Evolutionary conservation across 331 rosid species (phyloP), one percentile per base, ranked within the genome.

Genomic region (Stylosanthes scabra): DNA sequence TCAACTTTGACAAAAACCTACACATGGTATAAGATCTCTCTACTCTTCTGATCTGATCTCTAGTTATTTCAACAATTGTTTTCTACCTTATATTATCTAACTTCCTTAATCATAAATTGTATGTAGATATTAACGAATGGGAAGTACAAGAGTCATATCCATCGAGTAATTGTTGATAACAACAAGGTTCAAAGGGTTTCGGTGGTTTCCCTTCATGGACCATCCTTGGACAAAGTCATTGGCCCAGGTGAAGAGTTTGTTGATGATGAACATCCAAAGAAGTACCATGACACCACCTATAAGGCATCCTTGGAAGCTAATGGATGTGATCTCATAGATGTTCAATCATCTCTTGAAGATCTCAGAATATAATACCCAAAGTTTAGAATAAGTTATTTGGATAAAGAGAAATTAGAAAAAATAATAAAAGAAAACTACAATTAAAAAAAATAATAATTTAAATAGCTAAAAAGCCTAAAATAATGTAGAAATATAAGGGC

Each of bases 81-180:
- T 50, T 50, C 56, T 39, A 39, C 8, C 42, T 39, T 4, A 39
- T 20, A 20, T 20, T 20, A 20, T 20, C 2, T 46, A 2, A 1
- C 11, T 46, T n/a, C 13, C 12, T 46, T 12, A 14, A 50, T 13
- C 11, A 41, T 27, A 56, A 29, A 34, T 16, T 50, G 9, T 20
- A 20, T 20, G 25, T 28, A 82, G 87, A 84, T 84, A 8, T 69
- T 84, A 56, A 84, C 89, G 0, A 87, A 87, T 56, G 87, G 86
- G n/a, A 85, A 79, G 56, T 83, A 83, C n/a, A 81, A 81, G 72
- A 88, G 93, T 41, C 86, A 79, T 64, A 27, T 83, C 55, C 93
- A 88, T 46, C 80, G 84, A 51, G 90, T 88, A 15, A 56, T 74
- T 50, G 84, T 88, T 42, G 80, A 64, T 20, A 82, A 68, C 10